Evolutionary conservation across 2,329 filamentous ascomycete species (phyloP).

Genomic region (Hypoxylon sp.): DNA sequence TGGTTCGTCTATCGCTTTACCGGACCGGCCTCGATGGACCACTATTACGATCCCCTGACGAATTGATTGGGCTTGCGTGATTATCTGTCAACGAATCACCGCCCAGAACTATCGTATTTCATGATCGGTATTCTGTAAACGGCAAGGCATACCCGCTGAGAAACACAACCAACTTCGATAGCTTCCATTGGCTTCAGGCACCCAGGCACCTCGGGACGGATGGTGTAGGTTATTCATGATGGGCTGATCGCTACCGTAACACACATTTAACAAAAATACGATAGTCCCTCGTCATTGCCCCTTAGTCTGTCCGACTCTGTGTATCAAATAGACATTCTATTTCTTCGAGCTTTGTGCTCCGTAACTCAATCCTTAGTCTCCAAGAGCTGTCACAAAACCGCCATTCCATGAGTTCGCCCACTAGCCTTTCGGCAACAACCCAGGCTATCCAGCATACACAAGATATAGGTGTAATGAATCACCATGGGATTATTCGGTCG

Average conservation of each 20-base stretch:
- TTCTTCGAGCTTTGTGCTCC: slow-evolving; percentile 24
- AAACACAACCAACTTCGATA: slow-evolving; percentile 38
- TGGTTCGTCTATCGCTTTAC: slow-evolving; percentile 45
- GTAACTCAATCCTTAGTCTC: slow-evolving; percentile 18
- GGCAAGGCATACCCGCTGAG: slow-evolving; percentile 50
- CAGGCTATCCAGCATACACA: slow-evolving; percentile 9
- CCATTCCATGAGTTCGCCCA: slow-evolving; percentile 22
- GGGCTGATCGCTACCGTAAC: slow-evolving; percentile 29
- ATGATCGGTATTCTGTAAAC: slow-evolving; percentile 40
- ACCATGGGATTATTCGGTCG: slow-evolving; percentile 39
- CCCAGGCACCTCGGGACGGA: slow-evolving; percentile 23
- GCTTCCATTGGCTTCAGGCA: slow-evolving; percentile 36
- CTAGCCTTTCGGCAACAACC: slow-evolving; percentile 27
- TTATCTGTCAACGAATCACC: slow-evolving; percentile 36
- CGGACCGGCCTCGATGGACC: slow-evolving; percentile 32
- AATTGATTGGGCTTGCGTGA: slow-evolving; percentile 43
- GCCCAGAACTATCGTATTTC: slow-evolving; percentile 38
- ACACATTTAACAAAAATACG: slow-evolving; percentile 32
- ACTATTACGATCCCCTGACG: slow-evolving; percentile 27
- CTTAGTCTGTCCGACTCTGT: slow-evolving; percentile 27
- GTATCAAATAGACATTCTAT: slow-evolving; percentile 23
- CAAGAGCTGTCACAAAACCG: slow-evolving; percentile 19
- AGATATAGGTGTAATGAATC: slow-evolving; percentile 13
- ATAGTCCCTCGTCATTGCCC: slow-evolving; percentile 29
- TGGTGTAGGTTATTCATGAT: slow-evolving; percentile 26